Conservation (phyloP, 305 asterid species). For the Fraxinus baroniana region DNA sequence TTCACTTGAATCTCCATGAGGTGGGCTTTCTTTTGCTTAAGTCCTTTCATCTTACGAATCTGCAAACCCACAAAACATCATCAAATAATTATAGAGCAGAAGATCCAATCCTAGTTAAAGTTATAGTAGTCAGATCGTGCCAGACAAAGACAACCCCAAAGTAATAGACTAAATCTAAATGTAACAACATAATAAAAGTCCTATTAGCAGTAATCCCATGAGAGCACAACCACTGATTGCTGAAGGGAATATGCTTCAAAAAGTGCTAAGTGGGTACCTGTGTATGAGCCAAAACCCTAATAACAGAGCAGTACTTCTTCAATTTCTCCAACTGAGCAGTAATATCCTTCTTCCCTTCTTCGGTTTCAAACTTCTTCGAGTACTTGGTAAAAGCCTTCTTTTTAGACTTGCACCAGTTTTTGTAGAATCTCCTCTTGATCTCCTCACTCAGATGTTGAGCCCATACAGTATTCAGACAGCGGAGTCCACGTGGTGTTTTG, state of each 20-base stretch:
- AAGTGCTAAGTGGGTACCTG: constrained; percentile 37
- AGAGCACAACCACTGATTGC: not conserved
- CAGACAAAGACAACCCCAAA: not conserved
- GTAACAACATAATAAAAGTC: not conserved
- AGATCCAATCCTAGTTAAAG: not conserved
- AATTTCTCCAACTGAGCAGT: constrained; percentile 62
- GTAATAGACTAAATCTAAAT: not conserved
- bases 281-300: constrained; percentile 71
- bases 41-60: constrained; percentile 87
- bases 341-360: constrained; percentile 66
- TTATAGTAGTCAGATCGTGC: not conserved
- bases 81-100: not conserved
- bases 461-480: constrained; percentile 33
- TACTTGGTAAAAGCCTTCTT: constrained; percentile 72
- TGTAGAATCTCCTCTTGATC: constrained; percentile 72
- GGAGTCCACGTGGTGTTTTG: constrained; percentile 77
- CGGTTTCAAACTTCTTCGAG: constrained; percentile 54
- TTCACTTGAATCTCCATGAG: constrained; percentile 81
- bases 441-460: constrained; percentile 85
- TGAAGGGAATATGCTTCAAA: not conserved
- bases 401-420: constrained; percentile 30
- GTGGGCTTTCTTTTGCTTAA: constrained; percentile 87
- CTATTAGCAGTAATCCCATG: not conserved
- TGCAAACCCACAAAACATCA: constrained; percentile 6
- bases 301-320: constrained; percentile 65